Percentiles rank a stretch among this genome's conserved stretches.
phyloP scores from a whole-genome alignment of 257 asterid genomes.

The Asclepias syriaca region DNA sequence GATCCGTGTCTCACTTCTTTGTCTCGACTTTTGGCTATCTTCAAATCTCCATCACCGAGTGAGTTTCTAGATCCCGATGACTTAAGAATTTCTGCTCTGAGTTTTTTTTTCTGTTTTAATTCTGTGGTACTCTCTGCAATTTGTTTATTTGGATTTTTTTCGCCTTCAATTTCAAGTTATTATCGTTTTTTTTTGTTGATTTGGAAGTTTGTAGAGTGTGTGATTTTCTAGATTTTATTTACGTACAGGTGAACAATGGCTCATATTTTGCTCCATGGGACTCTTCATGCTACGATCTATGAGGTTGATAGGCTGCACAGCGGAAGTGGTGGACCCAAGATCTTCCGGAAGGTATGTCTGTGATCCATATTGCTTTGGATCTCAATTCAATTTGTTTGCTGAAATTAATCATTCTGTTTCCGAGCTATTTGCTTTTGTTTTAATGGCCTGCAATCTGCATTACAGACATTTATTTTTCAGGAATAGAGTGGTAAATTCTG shows the following conservation, averaged over 20 bases:
- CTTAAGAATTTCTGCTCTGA: neutral
- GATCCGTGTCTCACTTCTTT: constrained; percentile 13
- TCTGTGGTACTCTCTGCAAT: neutral
- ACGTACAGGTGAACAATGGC: constrained; percentile 30
- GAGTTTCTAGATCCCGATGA: constrained; percentile 9
- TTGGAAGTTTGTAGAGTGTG: neutral
- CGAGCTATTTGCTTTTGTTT: neutral
- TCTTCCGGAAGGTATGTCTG: constrained; percentile 34
- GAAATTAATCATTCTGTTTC: neutral
- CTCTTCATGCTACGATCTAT: constrained; percentile 39
- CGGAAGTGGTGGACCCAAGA: constrained; percentile 21
- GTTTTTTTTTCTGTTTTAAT: neutral
- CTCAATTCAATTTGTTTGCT: neutral
- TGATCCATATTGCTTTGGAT: constrained; percentile 5
- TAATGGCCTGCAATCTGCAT: neutral
- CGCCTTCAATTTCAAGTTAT: neutral
- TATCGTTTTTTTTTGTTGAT: neutral
- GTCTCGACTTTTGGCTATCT: neutral
- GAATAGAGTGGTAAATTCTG: neutral
- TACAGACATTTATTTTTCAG: neutral
- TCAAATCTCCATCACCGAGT: neutral
- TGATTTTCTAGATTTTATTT: neutral
- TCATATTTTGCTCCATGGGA: constrained; percentile 37
- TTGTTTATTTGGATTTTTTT: neutral
- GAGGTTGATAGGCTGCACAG: constrained; percentile 35